These are phyloP conservation scores for Castanospermum australe DNA, from an alignment of 306 rosid genomes.

Conservation along the genomic window DNA sequence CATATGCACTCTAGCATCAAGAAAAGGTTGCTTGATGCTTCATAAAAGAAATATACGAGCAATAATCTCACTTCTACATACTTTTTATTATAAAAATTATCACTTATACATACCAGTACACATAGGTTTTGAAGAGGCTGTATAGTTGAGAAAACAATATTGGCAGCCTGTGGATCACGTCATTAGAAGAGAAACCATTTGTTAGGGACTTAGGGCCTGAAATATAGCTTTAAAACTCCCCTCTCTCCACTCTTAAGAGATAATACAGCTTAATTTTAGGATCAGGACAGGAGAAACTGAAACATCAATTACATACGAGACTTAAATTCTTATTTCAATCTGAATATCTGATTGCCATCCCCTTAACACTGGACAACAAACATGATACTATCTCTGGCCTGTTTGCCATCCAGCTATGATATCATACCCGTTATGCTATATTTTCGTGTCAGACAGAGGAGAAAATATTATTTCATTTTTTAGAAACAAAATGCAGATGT, in stretches of 20 bases:
- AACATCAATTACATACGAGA: not conserved
- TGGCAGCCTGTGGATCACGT: constrained; percentile 52
- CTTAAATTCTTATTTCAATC: not conserved
- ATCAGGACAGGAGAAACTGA: not conserved
- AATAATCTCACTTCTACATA: not conserved
- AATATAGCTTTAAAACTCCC: not conserved
- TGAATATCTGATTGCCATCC: not conserved
- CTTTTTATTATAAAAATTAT: too few relatives aligned
- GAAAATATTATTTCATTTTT: not conserved
- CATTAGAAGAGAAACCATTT: too few relatives aligned
- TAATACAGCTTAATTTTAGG: not conserved
- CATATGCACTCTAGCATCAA: constrained; percentile 4
- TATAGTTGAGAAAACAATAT: constrained; percentile 66
- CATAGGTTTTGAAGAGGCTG: constrained; percentile 72
- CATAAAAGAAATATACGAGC: not conserved
- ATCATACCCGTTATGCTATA: not conserved
- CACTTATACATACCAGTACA: constrained; percentile 45
- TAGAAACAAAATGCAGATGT: not conserved
- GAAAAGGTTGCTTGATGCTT: not conserved
- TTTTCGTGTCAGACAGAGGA: not conserved
- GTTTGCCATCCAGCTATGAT: not conserved
- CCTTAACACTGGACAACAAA: not conserved
- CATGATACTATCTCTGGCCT: not conserved
- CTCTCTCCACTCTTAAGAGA: not conserved
- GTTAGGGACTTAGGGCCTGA: too few relatives aligned